Evolutionary conservation across 768 basidiomycete species (phyloP).

Genomic region (Kwoniella mangroviensis): DNA sequence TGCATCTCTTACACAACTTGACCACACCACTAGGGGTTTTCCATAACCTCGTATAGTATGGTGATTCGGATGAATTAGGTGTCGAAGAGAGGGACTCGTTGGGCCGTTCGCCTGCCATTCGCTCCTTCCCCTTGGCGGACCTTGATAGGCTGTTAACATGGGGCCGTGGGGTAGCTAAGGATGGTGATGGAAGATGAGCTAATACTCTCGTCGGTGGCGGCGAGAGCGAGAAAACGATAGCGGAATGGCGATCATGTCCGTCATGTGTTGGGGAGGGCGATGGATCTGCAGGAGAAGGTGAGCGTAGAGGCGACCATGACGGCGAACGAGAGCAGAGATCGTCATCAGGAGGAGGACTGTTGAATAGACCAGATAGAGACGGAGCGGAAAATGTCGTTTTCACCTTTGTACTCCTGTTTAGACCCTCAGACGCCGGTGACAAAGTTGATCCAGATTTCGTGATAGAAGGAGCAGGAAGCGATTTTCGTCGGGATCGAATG

Average conservation of each 20-base stretch:
- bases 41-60: conserved; percentile 19
- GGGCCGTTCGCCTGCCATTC: conserved; percentile 30
- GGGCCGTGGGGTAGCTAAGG: conserved; percentile 4
- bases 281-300: background rate
- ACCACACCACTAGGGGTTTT: background rate
- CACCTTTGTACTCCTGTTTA: too few species aligned
- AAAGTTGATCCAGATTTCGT: background rate
- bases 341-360: conserved; percentile 12
- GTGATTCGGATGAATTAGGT: conserved; percentile 1
- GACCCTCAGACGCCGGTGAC: background rate
- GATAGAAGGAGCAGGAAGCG: background rate
- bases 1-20: conserved; percentile 21
- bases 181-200: background rate
- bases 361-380: conserved; percentile 13
- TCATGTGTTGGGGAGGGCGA: background rate
- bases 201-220: background rate
- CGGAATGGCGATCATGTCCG: background rate
- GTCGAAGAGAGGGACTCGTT: background rate
- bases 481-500: conserved; percentile 9
- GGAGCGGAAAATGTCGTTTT: conserved; percentile 4
- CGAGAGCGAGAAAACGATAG: background rate
- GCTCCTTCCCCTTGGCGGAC: conserved; percentile 29
- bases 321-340: background rate
- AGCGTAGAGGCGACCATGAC: background rate
- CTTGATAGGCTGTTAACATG: background rate